Evolutionary conservation across 768 basidiomycete genomes (phyloP).

Genomic region (Boletus sp.): DNA sequence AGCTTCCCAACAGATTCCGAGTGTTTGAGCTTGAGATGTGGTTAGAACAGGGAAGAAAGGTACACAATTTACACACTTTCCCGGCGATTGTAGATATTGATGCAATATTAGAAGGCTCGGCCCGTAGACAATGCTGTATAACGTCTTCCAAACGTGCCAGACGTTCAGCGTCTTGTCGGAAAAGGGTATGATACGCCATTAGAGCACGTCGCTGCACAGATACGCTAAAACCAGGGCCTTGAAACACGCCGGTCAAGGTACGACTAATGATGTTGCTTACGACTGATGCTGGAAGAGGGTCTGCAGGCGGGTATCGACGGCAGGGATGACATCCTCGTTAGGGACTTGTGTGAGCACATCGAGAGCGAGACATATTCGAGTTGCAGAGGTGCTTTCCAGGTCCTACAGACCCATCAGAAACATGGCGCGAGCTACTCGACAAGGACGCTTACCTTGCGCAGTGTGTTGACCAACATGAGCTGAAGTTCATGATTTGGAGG

Average conservation of each 20-base stretch:
- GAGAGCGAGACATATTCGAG: conserved; percentile 68
- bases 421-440: not conserved
- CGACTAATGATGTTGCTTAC: conserved; percentile 53
- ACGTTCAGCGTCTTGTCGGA: conserved; percentile 43
- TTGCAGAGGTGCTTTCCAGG: conserved; percentile 53
- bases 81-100: conserved; percentile 12
- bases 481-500: conserved; percentile 63
- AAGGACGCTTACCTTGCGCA: conserved; percentile 60
- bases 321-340: conserved; percentile 69
- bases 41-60: conserved; percentile 2
- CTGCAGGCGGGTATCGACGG: conserved; percentile 62
- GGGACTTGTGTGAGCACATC: conserved; percentile 62
- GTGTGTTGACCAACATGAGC: conserved; percentile 82
- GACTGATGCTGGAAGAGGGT: conserved; percentile 68
- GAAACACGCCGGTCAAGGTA: not conserved
- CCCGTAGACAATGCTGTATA: conserved; percentile 10
- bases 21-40: conserved; percentile 17
- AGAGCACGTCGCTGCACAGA: conserved; percentile 62
- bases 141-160: conserved; percentile 39
- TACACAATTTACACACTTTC: conserved; percentile 20
- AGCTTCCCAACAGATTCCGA: conserved; percentile 21
- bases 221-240: conserved; percentile 36
- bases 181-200: conserved; percentile 53
- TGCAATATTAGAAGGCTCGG: conserved; percentile 7
- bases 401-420: conserved; percentile 47